These are phyloP conservation scores for Syzygium malaccense DNA, from an alignment of 441 rosid species.

Conservation along the genomic window DNA sequence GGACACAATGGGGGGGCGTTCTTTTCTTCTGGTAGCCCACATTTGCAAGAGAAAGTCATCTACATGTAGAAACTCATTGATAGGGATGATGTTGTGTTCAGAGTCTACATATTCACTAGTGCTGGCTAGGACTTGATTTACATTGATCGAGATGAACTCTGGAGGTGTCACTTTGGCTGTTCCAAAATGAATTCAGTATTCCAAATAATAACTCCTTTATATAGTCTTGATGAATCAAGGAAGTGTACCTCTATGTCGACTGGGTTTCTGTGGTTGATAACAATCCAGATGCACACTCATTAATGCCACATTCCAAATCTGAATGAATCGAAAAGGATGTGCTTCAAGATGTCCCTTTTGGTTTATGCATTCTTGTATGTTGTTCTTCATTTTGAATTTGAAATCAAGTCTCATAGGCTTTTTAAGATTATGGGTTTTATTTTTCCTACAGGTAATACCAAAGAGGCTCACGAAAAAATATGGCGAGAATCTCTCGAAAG, in stretches of 20 bases:
- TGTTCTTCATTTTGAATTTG: too few relatives aligned
- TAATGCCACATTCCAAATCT: background rate
- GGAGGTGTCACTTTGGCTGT: background rate
- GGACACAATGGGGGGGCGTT: too few relatives aligned
- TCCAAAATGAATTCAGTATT: background rate
- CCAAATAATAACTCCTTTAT: background rate
- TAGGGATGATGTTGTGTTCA: background rate
- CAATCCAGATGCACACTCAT: background rate
- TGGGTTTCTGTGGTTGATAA: background rate
- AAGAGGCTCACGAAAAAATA: too few relatives aligned
- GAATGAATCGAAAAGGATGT: background rate
- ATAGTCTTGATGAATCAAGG: background rate
- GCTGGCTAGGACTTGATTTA: background rate
- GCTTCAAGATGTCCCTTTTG: too few relatives aligned
- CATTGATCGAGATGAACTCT: background rate
- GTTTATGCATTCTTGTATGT: too few relatives aligned
- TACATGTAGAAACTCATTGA: background rate
- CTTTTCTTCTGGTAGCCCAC: background rate
- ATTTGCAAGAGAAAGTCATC: background rate
- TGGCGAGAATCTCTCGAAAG: too few relatives aligned
- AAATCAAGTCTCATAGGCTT: too few relatives aligned
- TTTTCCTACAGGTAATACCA: too few relatives aligned
- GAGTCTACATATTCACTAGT: background rate
- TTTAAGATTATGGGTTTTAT: too few relatives aligned
- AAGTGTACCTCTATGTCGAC: rapidly evolving